phyloP scores from a whole-genome alignment of 495 filamentous ascomycete genomes.

The Cenococcum geophilum region DNA sequence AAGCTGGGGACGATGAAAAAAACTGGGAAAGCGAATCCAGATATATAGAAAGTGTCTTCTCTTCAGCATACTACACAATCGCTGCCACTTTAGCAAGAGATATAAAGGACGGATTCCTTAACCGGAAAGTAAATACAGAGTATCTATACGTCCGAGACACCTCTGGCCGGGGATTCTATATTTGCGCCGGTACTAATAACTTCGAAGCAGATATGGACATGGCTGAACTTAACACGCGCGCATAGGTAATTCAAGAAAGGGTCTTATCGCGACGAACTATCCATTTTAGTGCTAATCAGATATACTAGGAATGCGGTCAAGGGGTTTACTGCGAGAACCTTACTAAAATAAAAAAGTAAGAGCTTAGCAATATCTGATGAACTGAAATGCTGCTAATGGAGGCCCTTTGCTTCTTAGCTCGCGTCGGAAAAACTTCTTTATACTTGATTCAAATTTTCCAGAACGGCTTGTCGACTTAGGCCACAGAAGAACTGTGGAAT shows the following conservation, averaged over 20 bases:
- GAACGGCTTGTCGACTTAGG: slow-evolving; percentile 7
- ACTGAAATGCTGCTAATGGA: neutral
- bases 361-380: neutral
- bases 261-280: too few relatives aligned
- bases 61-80: neutral
- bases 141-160: neutral
- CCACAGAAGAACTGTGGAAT: slow-evolving; percentile 1
- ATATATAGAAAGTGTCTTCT: slow-evolving; percentile 1
- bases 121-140: neutral
- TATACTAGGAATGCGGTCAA: neutral
- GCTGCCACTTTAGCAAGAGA: neutral
- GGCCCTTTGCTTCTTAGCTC: neutral
- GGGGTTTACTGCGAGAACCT: slow-evolving; percentile 3
- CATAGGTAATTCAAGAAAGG: too few relatives aligned
- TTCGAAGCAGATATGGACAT: too few relatives aligned
- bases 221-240: too few relatives aligned
- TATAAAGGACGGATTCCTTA: too few relatives aligned
- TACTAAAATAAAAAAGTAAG: neutral
- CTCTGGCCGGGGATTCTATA: neutral
- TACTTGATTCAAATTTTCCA: slow-evolving; percentile 14
- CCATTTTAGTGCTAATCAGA: slow-evolving; percentile 4
- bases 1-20: neutral
- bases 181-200: too few relatives aligned
- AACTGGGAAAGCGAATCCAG: slow-evolving; percentile 1
- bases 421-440: slow-evolving; percentile 2